A percentile compares a stretch with the other conserved stretches of the same genome.
Conservation (phyloP, 2,329 filamentous ascomycete genomes). For the Aspergillus arachidicola region DNA sequence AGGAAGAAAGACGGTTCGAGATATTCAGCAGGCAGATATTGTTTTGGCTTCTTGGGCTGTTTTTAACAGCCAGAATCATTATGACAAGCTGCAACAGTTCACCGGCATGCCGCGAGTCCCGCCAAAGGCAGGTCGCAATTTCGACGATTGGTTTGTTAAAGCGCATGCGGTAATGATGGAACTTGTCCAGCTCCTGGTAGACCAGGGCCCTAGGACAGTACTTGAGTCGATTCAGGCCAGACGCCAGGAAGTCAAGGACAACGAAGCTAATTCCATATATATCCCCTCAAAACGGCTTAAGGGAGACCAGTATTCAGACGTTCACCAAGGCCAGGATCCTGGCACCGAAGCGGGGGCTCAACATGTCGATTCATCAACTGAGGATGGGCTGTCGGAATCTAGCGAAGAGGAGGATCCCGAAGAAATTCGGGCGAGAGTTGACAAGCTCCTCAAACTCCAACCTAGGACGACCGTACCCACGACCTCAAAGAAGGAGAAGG, state of each 20-base stretch:
- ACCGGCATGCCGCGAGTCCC: slow-evolving; percentile 50
- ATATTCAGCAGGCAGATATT: slow-evolving; percentile 55
- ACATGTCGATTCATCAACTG: slow-evolving; percentile 22
- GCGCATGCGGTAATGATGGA: slow-evolving; percentile 45
- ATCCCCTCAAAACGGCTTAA: slow-evolving; percentile 35
- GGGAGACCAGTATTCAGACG: slow-evolving; percentile 29
- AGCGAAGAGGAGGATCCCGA: slow-evolving; percentile 14
- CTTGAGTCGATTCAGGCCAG: slow-evolving; percentile 30
- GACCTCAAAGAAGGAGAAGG: not conserved
- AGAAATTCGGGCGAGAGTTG: slow-evolving; percentile 20
- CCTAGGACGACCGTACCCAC: not conserved
- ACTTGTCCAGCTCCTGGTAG: slow-evolving; percentile 43
- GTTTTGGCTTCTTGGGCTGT: slow-evolving; percentile 58
- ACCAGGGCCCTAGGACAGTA: slow-evolving; percentile 34
- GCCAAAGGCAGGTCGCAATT: slow-evolving; percentile 49
- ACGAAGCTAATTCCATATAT: slow-evolving; percentile 42
- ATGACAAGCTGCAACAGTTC: slow-evolving; percentile 53
- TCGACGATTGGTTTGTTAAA: slow-evolving; percentile 57
- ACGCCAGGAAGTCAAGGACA: slow-evolving; percentile 37
- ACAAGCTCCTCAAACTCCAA: slow-evolving; percentile 14
- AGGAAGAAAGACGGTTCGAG: slow-evolving; percentile 42
- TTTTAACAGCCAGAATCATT: slow-evolving; percentile 52
- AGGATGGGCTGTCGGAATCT: slow-evolving; percentile 17
- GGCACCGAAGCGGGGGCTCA: slow-evolving; percentile 1
- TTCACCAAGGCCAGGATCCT: slow-evolving; percentile 10